These are phyloP conservation scores for Colletotrichum melonis DNA, from an alignment of 2,329 filamentous ascomycete species.

Conservation along the genomic window DNA sequence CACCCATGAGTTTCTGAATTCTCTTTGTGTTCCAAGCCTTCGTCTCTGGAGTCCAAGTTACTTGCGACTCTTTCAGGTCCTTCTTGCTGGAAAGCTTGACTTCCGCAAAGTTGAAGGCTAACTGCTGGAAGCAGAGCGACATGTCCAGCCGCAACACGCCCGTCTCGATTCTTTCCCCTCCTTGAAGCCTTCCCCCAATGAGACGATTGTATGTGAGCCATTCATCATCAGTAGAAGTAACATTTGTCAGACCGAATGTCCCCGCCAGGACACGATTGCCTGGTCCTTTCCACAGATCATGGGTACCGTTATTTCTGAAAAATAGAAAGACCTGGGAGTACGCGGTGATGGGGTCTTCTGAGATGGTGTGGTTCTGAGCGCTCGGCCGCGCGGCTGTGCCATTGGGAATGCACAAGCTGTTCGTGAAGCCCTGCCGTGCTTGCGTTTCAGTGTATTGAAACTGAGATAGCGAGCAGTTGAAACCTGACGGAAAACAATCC, in stretches of 20 bases:
- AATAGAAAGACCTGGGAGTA: conserved; percentile 1
- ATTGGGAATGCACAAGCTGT: conserved; percentile 3
- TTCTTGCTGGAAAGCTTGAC: conserved; percentile 35
- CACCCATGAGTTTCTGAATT: conserved; percentile 36
- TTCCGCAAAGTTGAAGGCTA: conserved; percentile 34
- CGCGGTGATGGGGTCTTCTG: not conserved
- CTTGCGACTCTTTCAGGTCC: conserved; percentile 34
- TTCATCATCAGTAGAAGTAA: not conserved
- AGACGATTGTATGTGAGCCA: conserved; percentile 3
- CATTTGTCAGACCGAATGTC: not conserved
- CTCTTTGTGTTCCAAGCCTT: conserved; percentile 28
- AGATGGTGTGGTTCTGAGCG: conserved; percentile 10
- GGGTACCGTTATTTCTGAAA: conserved; percentile 10
- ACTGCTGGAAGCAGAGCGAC: conserved; percentile 37
- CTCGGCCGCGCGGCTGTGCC: conserved; percentile 1
- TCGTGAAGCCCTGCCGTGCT: not conserved
- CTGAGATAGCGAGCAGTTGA: conserved; percentile 6
- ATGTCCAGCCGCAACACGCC: conserved; percentile 32
- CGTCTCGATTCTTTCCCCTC: conserved; percentile 3
- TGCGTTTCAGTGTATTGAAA: conserved; percentile 6
- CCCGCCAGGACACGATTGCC: not conserved
- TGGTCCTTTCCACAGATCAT: not conserved
- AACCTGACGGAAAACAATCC: not conserved
- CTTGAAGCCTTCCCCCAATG: not conserved
- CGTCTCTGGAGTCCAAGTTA: conserved; percentile 30